Evolutionary conservation across 306 rosid genomes (phyloP).

Genomic region (Quercus mongolica): DNA sequence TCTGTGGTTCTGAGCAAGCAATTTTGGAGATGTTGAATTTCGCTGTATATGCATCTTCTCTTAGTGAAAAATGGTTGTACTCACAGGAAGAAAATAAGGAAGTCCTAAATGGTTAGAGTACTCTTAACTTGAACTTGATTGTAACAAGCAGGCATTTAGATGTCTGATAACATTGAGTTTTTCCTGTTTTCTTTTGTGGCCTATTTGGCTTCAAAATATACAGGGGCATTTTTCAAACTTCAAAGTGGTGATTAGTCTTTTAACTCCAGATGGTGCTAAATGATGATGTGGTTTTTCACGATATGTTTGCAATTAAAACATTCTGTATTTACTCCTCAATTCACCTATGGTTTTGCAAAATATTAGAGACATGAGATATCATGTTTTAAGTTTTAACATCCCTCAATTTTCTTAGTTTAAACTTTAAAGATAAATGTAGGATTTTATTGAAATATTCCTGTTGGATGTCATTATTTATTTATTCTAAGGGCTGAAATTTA

Average conservation of each 20-base stretch:
- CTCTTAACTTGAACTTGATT: not conserved
- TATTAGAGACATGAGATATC: not conserved
- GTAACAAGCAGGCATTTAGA: not conserved
- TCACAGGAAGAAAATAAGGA: not conserved
- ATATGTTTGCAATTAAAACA: not conserved
- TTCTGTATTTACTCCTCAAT: not conserved
- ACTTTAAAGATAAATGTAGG: slow-evolving; percentile 3
- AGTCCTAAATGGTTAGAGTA: not conserved
- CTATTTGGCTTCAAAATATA: not conserved
- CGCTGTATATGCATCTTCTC: not conserved
- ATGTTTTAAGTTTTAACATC: not conserved
- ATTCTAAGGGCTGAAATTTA: not conserved
- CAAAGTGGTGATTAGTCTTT: not conserved
- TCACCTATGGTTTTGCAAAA: slow-evolving; percentile 1
- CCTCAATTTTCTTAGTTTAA: not conserved
- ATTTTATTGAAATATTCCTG: not conserved
- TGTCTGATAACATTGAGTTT: not conserved
- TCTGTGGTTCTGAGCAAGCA: too few species aligned
- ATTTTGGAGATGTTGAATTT: not conserved
- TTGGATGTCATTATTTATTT: not conserved
- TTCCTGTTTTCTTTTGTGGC: not conserved
- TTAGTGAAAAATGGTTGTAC: not conserved
- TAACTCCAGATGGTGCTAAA: not conserved
- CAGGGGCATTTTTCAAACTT: not conserved
- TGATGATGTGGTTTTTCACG: not conserved